Evolutionary conservation across 192 early-diverging fungal genomes (phyloP), one percentile per base, ranked within the genome.

Genomic region (Phycomyces nitens): DNA sequence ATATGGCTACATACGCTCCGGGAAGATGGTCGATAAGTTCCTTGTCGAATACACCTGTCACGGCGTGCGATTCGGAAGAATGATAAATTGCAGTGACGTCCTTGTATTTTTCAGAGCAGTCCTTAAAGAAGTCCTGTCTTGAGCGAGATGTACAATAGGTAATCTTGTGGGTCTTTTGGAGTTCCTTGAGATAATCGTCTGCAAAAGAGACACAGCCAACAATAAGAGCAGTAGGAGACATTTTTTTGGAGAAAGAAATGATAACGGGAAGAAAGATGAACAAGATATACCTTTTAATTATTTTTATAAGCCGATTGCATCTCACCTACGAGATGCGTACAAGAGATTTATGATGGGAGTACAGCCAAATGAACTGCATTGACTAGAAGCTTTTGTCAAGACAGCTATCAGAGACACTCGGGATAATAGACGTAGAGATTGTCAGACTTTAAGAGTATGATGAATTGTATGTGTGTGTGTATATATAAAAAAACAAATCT

Each of bases 1-100:
- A 34, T 34, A 34, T 7, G 29, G n/a, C 5, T 26, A 21, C 15
- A 39, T 20, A 47, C 52, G 63, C 27, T 12, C 40, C 11, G 11
- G 80, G 75, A 26, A 82, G 43, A 15, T 44, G 34, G 26, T 61
- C n/a, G 12, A 82, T 44, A 3, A 79, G 41, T 7, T 61, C 58
- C 26, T 67, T 22, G 39, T 82, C 75, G 24, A 79, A 68, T 23
- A 53, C 34, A 39, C 80, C 80, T 2, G 70, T 61, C 22, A 59
- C 47, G 21, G 40, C 29, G 8, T 60, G 58, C 20, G 58, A 60
- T 26, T 69, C 58, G 40, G 63, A 40, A 22, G 68, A 60, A 1
- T 62, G 26, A 24, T 70, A 69, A 26, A 74, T 60, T 0, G 59
- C 47, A 26, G 50, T 14, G 0, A 69, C 62, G 16, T 63, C 73